Percentiles rank a stretch among this genome's conserved stretches.
These are phyloP conservation scores for Lizonia empirigonia DNA, from an alignment of 2,329 filamentous ascomycete genomes.

Conservation along the genomic window DNA sequence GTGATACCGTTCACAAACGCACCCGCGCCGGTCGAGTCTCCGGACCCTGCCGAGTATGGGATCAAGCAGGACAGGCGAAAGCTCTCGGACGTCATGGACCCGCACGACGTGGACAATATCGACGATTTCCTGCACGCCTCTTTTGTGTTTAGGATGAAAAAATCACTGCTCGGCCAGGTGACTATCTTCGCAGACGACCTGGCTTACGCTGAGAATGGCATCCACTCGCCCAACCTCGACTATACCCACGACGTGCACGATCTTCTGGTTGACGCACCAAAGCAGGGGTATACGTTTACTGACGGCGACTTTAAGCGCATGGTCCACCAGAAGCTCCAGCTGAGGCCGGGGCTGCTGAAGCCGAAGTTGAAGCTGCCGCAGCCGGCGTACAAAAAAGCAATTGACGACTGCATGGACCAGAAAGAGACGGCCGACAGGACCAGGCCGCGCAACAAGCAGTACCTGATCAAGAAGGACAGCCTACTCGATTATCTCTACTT, in stretches of 20 bases:
- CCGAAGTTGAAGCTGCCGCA: constrained; percentile 58
- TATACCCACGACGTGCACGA: constrained; percentile 51
- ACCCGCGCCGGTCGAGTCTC: constrained; percentile 52
- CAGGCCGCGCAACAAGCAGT: constrained; percentile 27
- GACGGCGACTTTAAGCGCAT: constrained; percentile 55
- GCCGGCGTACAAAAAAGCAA: constrained; percentile 44
- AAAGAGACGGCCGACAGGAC: constrained; percentile 25
- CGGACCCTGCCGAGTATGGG: constrained; percentile 57
- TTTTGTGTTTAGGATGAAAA: constrained; percentile 64
- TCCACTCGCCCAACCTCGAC: constrained; percentile 31
- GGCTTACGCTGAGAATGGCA: constrained; percentile 57
- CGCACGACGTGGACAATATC: constrained; percentile 35
- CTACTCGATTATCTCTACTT: constrained; percentile 70
- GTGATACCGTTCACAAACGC: constrained; percentile 71
- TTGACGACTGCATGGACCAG: constrained; percentile 28
- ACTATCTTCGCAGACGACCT: constrained; percentile 69
- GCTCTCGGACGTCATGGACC: constrained; percentile 53
- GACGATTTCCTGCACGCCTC: constrained; percentile 58
- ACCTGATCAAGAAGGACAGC: constrained; percentile 47
- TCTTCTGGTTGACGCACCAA: constrained; percentile 52
- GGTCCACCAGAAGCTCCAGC: constrained; percentile 58
- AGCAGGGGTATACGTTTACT: constrained; percentile 57
- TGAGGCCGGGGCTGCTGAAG: constrained; percentile 59
- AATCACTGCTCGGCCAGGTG: constrained; percentile 65
- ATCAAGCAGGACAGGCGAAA: constrained; percentile 57